Evolutionary conservation across 257 asterid species (phyloP), one percentile per base, ranked within the genome.

Genomic region (Primulina tabacum): DNA sequence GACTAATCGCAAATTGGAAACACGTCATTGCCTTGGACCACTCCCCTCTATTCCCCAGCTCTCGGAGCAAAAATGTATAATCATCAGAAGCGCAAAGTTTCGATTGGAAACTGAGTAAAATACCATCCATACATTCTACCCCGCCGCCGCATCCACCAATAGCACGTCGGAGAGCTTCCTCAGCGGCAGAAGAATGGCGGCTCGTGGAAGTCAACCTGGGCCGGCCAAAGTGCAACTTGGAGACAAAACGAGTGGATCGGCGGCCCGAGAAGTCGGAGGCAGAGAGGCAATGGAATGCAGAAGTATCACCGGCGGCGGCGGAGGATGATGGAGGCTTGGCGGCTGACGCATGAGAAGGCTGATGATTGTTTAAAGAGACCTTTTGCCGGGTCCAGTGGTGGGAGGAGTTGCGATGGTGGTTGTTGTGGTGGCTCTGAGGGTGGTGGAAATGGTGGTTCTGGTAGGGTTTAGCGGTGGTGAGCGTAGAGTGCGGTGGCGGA

Each of bases 191-290:
- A 34, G 92, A 81, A 77, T 90, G 99, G 71, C 91, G 96, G 80
- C 76, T 24, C 76, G 89, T 65, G 75, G 83, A 73, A 4, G 76
- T 55, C 4, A 84, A 61, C 83, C 82, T 89, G 20, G 92, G 91
- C 65, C 96, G 90, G 70, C 93, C 92, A 32, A 87, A 85, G 72
- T 93, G 97, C 96, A 86, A 84, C 75, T 93, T 93, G 30, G 99
- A 93, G 14, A 93, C 96, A 60, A 81, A 89, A 50, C 96, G 81
- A 38, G 97, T 93, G 57, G 99, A 93, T 32, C 96, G 85, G 33
- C 91, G 85, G 60, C 91, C 95, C 14, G 97, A 86, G 68, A 93
- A 93, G 7, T 93, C 96, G 0, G 90, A 72, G 4, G 82, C 78
- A 18, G 92, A 81, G 3, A 90, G 80, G 34, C 87, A 70, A 18